These are phyloP conservation scores for Aspergillus homomorphus DNA, from an alignment of 495 filamentous ascomycete species.

Conservation along the genomic window DNA sequence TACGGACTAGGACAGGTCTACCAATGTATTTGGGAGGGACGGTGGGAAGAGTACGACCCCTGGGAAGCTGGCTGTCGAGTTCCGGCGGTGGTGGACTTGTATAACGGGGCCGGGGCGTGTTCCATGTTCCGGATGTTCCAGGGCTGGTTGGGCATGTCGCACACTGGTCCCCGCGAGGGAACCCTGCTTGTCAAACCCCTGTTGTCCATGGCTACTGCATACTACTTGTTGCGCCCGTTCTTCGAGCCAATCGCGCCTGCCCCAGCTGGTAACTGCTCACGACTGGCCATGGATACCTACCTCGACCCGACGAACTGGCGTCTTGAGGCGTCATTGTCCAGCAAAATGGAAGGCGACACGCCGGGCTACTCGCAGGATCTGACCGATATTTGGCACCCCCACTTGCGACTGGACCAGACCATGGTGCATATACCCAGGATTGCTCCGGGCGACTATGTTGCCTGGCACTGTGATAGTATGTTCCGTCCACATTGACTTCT, in stretches of 20 bases:
- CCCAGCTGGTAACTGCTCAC: not conserved
- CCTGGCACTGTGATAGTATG: slow-evolving; percentile 70
- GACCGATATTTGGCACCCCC: slow-evolving; percentile 59
- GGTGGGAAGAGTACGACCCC: slow-evolving; percentile 69
- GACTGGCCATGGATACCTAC: slow-evolving; percentile 3
- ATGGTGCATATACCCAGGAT: slow-evolving; percentile 72
- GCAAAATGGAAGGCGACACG: slow-evolving; percentile 55
- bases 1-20: slow-evolving; percentile 62
- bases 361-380: slow-evolving; percentile 68
- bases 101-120: slow-evolving; percentile 67
- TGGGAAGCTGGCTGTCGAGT: slow-evolving; percentile 64
- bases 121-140: slow-evolving; percentile 74
- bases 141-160: slow-evolving; percentile 69
- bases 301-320: slow-evolving; percentile 4
- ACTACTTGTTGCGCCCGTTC: slow-evolving; percentile 70
- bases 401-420: slow-evolving; percentile 57
- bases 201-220: slow-evolving; percentile 60
- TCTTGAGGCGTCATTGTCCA: not conserved
- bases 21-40: slow-evolving; percentile 58
- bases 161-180: slow-evolving; percentile 58
- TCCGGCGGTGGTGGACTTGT: slow-evolving; percentile 58
- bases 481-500: not conserved
- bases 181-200: slow-evolving; percentile 71
- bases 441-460: slow-evolving; percentile 72
- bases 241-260: slow-evolving; percentile 55